Conservation (phyloP, 2,329 filamentous ascomycete genomes). For the Immersiporthe knoxdaviesiana region DNA sequence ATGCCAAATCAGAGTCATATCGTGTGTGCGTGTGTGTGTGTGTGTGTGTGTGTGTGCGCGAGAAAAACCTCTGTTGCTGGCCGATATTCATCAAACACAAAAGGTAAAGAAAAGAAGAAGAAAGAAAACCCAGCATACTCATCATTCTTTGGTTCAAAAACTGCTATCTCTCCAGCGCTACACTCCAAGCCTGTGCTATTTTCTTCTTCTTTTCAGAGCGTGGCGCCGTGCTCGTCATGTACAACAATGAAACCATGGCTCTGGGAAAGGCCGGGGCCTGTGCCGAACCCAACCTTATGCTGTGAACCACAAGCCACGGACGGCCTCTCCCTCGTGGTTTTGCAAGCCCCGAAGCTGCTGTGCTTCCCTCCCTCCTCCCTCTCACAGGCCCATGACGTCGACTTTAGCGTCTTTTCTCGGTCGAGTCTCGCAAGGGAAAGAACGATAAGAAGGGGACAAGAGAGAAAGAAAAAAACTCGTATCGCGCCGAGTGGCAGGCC, state of each 20-base stretch:
- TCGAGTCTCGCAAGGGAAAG: constrained; percentile 8
- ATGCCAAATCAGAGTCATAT: not conserved
- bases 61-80: not conserved
- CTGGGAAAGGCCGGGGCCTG: not conserved
- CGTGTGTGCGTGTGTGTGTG: not conserved
- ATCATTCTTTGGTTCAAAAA: no score
- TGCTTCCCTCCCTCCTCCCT: constrained; percentile 3
- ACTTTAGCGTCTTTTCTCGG: not conserved
- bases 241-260: not conserved
- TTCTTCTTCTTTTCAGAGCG: not conserved
- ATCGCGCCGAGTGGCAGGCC: constrained; percentile 10
- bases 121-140: not conserved
- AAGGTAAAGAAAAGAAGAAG: no score
- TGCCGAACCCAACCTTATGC: not conserved
- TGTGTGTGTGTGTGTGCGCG: not conserved
- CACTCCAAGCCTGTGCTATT: no score
- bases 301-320: not conserved
- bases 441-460: no score
- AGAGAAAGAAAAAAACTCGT: not conserved
- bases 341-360: constrained; percentile 9
- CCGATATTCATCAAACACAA: not conserved
- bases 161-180: no score
- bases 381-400: not conserved
- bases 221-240: not conserved
- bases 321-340: constrained; percentile 12